A percentile compares a stretch with the other conserved stretches of the same genome.
Evolutionary conservation across 805 yeast species (phyloP).

Genomic region (Lachancea thermotolerans): DNA sequence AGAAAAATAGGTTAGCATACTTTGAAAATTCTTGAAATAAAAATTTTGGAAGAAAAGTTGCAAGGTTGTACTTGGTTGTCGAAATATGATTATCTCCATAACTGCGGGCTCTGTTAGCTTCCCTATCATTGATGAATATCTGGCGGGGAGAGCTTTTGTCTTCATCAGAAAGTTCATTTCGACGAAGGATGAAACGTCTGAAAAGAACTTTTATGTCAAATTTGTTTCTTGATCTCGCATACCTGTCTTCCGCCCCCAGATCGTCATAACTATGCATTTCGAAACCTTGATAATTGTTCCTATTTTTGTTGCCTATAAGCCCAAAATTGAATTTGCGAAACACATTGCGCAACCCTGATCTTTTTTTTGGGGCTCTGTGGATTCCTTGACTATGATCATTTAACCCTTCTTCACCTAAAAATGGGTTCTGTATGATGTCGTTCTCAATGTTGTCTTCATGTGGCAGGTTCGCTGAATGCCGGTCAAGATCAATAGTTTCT

Average conservation of each 20-base stretch:
- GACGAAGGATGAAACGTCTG: constrained; percentile 31
- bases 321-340: constrained; percentile 16
- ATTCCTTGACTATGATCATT: background rate
- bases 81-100: constrained; percentile 82
- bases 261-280: constrained; percentile 29
- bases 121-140: constrained; percentile 60
- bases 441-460: constrained; percentile 31
- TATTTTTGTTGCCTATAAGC: constrained; percentile 10
- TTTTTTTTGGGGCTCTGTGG: constrained; percentile 4
- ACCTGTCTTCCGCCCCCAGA: constrained; percentile 20
- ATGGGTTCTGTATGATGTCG: constrained; percentile 31
- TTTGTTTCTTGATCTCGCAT: constrained; percentile 29
- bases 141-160: constrained; percentile 46
- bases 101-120: constrained; percentile 46
- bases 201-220: constrained; percentile 36
- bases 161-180: constrained; percentile 11
- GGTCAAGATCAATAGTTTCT: constrained; percentile 30
- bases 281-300: constrained; percentile 15
- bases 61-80: constrained; percentile 90
- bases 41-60: constrained; percentile 91
- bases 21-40: constrained; percentile 94
- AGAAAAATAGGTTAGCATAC: constrained; percentile 89
- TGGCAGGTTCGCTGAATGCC: constrained; percentile 19
- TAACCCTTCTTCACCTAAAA: constrained; percentile 9
- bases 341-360: constrained; percentile 17